Evolutionary conservation across 2,329 filamentous ascomycete genomes (phyloP).

Genomic region (Bipolaris sorokiniana): DNA sequence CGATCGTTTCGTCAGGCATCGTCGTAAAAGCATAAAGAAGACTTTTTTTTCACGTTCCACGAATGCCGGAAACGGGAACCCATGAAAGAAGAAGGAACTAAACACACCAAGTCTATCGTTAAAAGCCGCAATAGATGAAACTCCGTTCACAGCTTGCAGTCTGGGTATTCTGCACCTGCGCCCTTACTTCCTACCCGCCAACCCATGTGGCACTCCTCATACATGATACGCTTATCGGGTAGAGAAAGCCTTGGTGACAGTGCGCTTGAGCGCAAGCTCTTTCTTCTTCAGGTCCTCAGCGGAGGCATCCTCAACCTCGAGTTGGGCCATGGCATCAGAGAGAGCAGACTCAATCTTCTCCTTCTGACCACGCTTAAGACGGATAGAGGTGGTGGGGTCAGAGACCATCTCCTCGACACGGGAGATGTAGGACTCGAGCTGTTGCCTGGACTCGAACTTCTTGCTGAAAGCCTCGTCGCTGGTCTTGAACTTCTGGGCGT

Average conservation of each 20-base stretch:
- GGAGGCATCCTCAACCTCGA: conserved; percentile 90
- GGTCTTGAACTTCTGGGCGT: conserved; percentile 98
- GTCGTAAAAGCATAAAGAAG: conserved; percentile 38
- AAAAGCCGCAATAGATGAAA: conserved; percentile 42
- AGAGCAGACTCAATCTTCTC: conserved; percentile 99
- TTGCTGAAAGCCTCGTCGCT: conserved; percentile 99
- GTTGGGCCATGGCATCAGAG: conserved; percentile 95
- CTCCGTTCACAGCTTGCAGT: conserved; percentile 39
- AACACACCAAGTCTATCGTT: conserved; percentile 46
- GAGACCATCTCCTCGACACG: conserved; percentile 99
- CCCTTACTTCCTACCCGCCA: conserved; percentile 27
- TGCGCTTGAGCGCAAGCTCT: conserved; percentile 95
- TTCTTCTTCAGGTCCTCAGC: conserved; percentile 99
- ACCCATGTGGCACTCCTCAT: conserved; percentile 12
- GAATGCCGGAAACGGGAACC: conserved; percentile 35
- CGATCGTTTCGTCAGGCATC: conserved; percentile 37
- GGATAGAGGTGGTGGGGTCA: conserved; percentile 92
- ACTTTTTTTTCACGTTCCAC: conserved; percentile 35
- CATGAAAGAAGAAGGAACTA: conserved; percentile 37
- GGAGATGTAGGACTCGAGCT: conserved; percentile 98
- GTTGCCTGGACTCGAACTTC: conserved; percentile 98
- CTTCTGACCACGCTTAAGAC: conserved; percentile 99
- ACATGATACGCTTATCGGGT: conserved; percentile 68
- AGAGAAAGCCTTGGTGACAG: conserved; percentile 98
- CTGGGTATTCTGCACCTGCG: conserved; percentile 41